Conservation (phyloP, 306 rosid genomes). For the Malus fusca region DNA sequence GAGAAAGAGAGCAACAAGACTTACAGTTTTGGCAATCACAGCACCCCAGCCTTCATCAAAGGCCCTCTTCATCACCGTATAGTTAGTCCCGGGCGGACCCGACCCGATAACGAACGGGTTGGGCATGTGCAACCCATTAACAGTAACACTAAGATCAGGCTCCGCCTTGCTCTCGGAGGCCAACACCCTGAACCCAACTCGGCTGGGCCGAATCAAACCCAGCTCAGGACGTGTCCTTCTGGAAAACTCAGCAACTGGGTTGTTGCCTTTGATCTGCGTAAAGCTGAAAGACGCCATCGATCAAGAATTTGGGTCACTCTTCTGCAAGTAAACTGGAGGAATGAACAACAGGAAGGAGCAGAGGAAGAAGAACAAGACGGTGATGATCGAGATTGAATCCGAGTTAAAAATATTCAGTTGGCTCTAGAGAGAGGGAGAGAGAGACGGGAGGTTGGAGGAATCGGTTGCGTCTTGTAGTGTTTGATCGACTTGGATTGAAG, state of each 20-base stretch:
- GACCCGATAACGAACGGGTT: slow-evolving; percentile 95
- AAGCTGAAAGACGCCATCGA: slow-evolving; percentile 67
- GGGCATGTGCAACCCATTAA: slow-evolving; percentile 79
- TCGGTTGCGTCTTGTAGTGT: slow-evolving; percentile 16
- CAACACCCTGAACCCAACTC: slow-evolving; percentile 58
- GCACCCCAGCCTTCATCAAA: slow-evolving; percentile 99
- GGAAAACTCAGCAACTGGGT: slow-evolving; percentile 43
- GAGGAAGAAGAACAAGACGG: background rate
- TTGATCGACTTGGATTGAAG: slow-evolving; percentile 6
- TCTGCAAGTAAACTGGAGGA: slow-evolving; percentile 13
- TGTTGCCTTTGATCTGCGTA: slow-evolving; percentile 44
- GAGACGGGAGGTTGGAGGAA: slow-evolving; percentile 34
- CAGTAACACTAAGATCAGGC: slow-evolving; percentile 90
- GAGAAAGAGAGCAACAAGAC: slow-evolving; percentile 8
- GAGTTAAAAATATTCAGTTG: slow-evolving; percentile 22
- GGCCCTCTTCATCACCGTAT: slow-evolving; percentile 95
- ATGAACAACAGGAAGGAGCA: background rate
- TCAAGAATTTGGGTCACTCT: background rate
- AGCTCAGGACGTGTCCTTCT: slow-evolving; percentile 26
- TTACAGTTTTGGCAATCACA: slow-evolving; percentile 95
- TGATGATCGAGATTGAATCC: slow-evolving; percentile 35
- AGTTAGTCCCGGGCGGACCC: slow-evolving; percentile 98
- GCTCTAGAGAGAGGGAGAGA: background rate
- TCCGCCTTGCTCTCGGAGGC: slow-evolving; percentile 54
- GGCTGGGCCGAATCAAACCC: slow-evolving; percentile 26